Evolutionary conservation across 495 filamentous ascomycete species (phyloP), one percentile per base, ranked within the genome.

Genomic region (Neurospora intermedia): DNA sequence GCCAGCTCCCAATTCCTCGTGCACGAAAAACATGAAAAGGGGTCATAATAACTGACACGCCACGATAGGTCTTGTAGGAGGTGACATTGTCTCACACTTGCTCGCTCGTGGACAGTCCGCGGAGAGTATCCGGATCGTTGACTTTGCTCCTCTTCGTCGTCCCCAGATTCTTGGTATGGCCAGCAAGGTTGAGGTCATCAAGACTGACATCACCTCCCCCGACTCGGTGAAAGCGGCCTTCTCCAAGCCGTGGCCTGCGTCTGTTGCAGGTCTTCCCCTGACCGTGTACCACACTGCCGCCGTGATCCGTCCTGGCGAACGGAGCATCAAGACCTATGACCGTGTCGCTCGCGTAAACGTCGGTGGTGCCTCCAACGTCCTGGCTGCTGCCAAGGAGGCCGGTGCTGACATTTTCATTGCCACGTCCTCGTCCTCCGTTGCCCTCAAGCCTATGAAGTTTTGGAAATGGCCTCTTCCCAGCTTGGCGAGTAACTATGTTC

Each of bases 201-300:
- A 86, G 73, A 84, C 87, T 11, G 83, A 90, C 75, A 88, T 90
- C 76, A 80, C 84, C 31, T 85, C 87, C 5, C 75, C 82, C 8
- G 70, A 78, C 0, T 83, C 80, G 1, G 84, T 88, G 1, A 73
- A 78, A 7, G 82, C 81, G 0, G 85, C 87, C 10, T 89, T 89
- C 71, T 76, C 82, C 16, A 81, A 85, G 69, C 83, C 84, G 39
- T 90, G 88, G 88, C 78, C 84, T 3, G 71, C 73, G 9, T 76
- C 78, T 1, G 84, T 86, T 4, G 79, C 85, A 41, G 71, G 80
- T 4, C 79, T 84, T 4, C 85, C 87, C 20, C 76, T 89, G 27
- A 89, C 87, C 13, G 87, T 89, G 35, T 89, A 85, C 76, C 88
- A 89, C 78, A 89, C 85, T 1, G 88, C 88, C 18, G 87, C 87